Evolutionary conservation across 805 yeast genomes (phyloP), one percentile per base, ranked within the genome.

Genomic region (Yamadazyma scolyti): DNA sequence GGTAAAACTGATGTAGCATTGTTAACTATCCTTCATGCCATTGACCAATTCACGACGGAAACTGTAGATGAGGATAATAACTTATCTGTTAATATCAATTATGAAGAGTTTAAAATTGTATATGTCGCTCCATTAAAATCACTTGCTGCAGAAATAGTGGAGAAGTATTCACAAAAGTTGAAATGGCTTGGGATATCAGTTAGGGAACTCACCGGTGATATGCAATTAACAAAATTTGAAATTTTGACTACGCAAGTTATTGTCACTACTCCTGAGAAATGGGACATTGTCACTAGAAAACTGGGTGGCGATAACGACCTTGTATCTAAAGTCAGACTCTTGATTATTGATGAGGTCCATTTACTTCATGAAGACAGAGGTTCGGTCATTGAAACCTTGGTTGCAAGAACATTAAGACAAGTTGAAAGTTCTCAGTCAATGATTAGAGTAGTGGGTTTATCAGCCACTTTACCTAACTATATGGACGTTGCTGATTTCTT

Each of bases 211-310:
- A 87, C 97, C 1, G 98, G 97, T 50, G 98, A 90, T 49, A 75
- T 87, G 20, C 78, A 79, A 33, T 58, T 90, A 37, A 80, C 89
- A 3, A 80, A 75, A 45, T 77, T 72, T 37, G 95, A 90, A 51
- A 80, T 90, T 18, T 57, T 73, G 5, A 78, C 75, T 26, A 82
- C 96, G 0, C 96, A 90, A 46, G 60, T 90, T 8, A 63, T 90
- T 27, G 94, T 90, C 1, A 85, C 96, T 0, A 90, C 98, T 0
- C 97, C 97, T 0, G 98, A 93, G 52, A 90, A 89, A 50, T 90
- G 97, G 97, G 97, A 93, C 61, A 97, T 93, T 2, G 96, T 93
- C 2, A 90, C 98, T 0, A 75, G 97, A 51, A 93, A 93, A 52
- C 81, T 89, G 22, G 82, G 73, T 44, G 97, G 96, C 31, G 97